Conservation (phyloP, 2,329 filamentous ascomycete species). For the Aspergillus sp. region DNA sequence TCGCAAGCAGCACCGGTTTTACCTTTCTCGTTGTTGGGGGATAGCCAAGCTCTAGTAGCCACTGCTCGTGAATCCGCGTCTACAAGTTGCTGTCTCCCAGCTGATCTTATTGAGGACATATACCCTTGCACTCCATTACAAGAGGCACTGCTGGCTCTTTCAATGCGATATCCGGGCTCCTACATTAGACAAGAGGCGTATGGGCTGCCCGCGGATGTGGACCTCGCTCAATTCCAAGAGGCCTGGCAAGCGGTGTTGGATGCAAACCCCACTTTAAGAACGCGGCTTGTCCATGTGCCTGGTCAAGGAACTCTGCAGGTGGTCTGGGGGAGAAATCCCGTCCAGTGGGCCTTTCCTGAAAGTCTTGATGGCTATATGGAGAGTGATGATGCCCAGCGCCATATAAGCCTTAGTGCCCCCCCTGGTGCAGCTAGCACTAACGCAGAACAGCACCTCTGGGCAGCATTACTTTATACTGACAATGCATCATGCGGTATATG, state of each 20-base stretch:
- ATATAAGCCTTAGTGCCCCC: neutral
- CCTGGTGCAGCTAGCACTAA: slow-evolving; percentile 4
- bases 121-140: slow-evolving; percentile 1
- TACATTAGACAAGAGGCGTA: slow-evolving; percentile 2
- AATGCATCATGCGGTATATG: slow-evolving; percentile 10
- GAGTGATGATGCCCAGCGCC: neutral
- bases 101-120: slow-evolving; percentile 1
- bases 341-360: neutral
- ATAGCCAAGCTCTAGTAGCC: no score
- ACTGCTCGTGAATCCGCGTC: no score
- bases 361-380: neutral
- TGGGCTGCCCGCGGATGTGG: slow-evolving; percentile 8
- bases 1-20: no score
- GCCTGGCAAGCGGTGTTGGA: slow-evolving; percentile 8
- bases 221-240: slow-evolving; percentile 6
- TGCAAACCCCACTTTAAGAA: slow-evolving; percentile 3
- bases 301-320: slow-evolving; percentile 1
- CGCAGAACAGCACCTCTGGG: no score
- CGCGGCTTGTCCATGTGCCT: neutral
- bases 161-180: slow-evolving; percentile 9
- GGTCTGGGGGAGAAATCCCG: neutral
- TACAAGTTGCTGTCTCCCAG: no score
- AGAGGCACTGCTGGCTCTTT: slow-evolving; percentile 5
- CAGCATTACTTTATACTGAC: slow-evolving; percentile 9
- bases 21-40: no score